These are phyloP conservation scores for Aspergillus jensenii DNA, from an alignment of 2,329 filamentous ascomycete genomes.

Conservation along the genomic window DNA sequence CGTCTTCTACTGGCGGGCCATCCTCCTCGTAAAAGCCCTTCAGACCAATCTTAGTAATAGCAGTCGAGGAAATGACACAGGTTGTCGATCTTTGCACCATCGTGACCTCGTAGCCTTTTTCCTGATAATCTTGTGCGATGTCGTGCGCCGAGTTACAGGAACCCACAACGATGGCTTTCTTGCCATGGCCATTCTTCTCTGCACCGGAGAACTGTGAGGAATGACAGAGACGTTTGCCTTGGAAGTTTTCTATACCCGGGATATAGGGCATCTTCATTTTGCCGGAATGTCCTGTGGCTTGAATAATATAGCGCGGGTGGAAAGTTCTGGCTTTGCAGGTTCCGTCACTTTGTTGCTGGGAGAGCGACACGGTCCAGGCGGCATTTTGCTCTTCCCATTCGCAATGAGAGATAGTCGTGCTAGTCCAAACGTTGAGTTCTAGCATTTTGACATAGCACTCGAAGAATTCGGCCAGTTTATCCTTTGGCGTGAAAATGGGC, in stretches of 20 bases:
- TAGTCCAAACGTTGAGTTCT: conserved; percentile 68
- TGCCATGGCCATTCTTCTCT: conserved; percentile 47
- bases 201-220: conserved; percentile 62
- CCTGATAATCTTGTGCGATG: conserved; percentile 66
- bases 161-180: conserved; percentile 65
- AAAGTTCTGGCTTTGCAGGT: conserved; percentile 54
- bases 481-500: conserved; percentile 71
- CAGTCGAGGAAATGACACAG: conserved; percentile 59
- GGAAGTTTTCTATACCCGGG: conserved; percentile 54
- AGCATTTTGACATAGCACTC: conserved; percentile 63
- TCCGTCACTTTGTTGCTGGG: conserved; percentile 35
- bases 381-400: conserved; percentile 52
- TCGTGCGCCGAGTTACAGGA: conserved; percentile 70
- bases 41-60: conserved; percentile 54
- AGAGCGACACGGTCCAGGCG: conserved; percentile 57
- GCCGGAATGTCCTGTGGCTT: conserved; percentile 68
- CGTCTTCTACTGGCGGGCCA: conserved; percentile 62
- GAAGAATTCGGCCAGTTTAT: conserved; percentile 69
- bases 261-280: conserved; percentile 57
- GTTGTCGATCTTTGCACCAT: conserved; percentile 69
- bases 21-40: conserved; percentile 50
- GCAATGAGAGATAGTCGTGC: conserved; percentile 49
- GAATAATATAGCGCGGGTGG: conserved; percentile 63
- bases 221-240: conserved; percentile 60
- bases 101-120: conserved; percentile 66